A percentile compares a stretch with the other conserved stretches of the same genome.
Evolutionary conservation across 2,329 filamentous ascomycete genomes (phyloP).

Genomic region (Fusarium sp.): DNA sequence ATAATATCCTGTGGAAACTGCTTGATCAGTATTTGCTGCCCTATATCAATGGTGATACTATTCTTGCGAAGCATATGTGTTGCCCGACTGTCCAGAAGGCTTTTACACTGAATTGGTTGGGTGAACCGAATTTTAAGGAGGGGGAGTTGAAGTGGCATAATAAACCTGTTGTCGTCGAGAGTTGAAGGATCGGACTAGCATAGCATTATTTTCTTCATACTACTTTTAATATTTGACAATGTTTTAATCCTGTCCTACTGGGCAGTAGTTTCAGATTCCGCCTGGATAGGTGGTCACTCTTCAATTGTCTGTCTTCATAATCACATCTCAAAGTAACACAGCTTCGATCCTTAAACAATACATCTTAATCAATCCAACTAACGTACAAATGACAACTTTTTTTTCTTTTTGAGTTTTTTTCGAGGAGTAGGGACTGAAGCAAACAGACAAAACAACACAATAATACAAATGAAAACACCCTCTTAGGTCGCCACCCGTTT

Average conservation of each 20-base stretch:
- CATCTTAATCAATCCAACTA: not conserved
- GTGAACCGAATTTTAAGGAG: constrained; percentile 23
- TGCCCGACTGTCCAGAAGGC: constrained; percentile 26
- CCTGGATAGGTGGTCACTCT: not conserved
- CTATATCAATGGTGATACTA: constrained; percentile 25
- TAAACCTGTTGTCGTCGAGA: constrained; percentile 3
- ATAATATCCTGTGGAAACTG: constrained; percentile 21
- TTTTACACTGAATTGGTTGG: constrained; percentile 26
- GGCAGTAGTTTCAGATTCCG: not conserved
- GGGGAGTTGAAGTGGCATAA: constrained; percentile 26
- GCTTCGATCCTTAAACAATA: not conserved
- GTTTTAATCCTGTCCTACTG: not conserved
- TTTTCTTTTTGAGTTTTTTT: no score
- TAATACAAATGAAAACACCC: not conserved
- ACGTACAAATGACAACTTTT: not conserved
- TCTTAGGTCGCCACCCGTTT: no score
- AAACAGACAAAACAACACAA: not conserved
- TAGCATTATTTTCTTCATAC: not conserved
- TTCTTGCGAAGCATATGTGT: constrained; percentile 28
- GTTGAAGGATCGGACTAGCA: accelerated
- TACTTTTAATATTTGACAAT: not conserved
- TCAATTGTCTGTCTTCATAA: not conserved
- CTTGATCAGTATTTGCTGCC: constrained; percentile 28
- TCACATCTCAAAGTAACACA: not conserved
- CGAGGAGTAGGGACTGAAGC: not conserved